phyloP scores from a whole-genome alignment of 2,329 filamentous ascomycete genomes.

The Ceratocystis cacaofunesta region DNA sequence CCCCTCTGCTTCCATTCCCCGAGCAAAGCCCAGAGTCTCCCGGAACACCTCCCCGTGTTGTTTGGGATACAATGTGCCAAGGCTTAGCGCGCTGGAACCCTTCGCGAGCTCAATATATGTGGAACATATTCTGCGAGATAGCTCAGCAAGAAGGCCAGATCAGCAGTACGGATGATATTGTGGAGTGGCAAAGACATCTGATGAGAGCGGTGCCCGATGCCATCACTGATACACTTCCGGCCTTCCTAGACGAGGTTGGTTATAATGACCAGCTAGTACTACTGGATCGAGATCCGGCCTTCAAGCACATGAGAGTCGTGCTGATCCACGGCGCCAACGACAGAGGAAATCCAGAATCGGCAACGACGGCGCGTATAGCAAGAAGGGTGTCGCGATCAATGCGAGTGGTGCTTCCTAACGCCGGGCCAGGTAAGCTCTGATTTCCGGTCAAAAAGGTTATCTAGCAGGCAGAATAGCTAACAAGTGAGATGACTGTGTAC shows the following conservation, averaged over 20 bases:
- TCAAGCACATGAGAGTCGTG: not conserved
- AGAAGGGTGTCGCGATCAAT: not conserved
- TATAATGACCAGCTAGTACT: slow-evolving; percentile 1
- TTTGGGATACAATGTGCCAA: slow-evolving; percentile 4
- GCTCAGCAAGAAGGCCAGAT: slow-evolving; percentile 1
- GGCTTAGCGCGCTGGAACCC: not conserved
- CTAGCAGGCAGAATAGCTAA: not conserved
- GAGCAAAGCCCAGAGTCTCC: not conserved
- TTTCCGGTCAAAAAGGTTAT: not conserved
- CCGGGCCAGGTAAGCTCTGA: slow-evolving; percentile 7
- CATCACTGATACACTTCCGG: not conserved
- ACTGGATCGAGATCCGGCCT: not conserved
- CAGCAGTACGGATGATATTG: not conserved
- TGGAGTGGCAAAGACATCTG: not conserved
- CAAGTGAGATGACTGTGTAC: not conserved
- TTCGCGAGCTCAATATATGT: slow-evolving; percentile 4
- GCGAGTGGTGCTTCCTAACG: not conserved
- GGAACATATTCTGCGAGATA: slow-evolving; percentile 12
- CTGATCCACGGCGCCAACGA: slow-evolving; percentile 1
- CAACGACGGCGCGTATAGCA: not conserved
- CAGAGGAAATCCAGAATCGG: not conserved
- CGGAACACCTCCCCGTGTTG: not conserved
- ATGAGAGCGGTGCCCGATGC: slow-evolving; percentile 3
- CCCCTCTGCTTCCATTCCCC: slow-evolving; percentile 2
- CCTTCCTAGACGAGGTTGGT: not conserved